Percentiles rank a stretch among this genome's conserved stretches.
These are phyloP conservation scores for Amanita brunnescens DNA, from an alignment of 768 basidiomycete genomes.

Conservation along the genomic window DNA sequence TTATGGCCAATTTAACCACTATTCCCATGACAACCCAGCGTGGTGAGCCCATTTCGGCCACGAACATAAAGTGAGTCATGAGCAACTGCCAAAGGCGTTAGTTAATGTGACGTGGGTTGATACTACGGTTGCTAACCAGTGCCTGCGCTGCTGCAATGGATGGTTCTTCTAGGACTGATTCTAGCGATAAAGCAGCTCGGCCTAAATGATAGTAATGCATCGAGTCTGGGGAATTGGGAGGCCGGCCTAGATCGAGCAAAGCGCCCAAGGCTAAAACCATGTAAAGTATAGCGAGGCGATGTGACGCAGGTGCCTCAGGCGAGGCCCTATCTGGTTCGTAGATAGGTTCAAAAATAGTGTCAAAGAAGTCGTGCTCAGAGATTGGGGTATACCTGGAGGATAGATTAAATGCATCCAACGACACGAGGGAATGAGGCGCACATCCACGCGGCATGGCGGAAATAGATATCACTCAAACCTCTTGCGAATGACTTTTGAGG, in stretches of 20 bases:
- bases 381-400: constrained; percentile 56
- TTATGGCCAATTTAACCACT: constrained; percentile 60
- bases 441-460: constrained; percentile 66
- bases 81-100: constrained; percentile 35
- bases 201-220: constrained; percentile 53
- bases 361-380: constrained; percentile 46
- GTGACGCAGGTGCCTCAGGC: constrained; percentile 36
- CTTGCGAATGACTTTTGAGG: constrained; percentile 32
- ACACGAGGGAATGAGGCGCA: constrained; percentile 24
- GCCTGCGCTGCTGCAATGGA: constrained; percentile 53
- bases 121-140: constrained; percentile 30
- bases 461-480: constrained; percentile 45
- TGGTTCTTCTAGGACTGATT: constrained; percentile 51
- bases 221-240: constrained; percentile 44
- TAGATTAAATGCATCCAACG: neutral
- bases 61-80: constrained; percentile 47
- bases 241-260: constrained; percentile 50
- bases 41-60: constrained; percentile 44
- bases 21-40: constrained; percentile 68
- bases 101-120: constrained; percentile 6
- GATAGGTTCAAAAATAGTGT: constrained; percentile 41
- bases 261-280: constrained; percentile 59
- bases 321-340: constrained; percentile 34
- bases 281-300: constrained; percentile 51
- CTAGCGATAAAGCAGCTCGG: constrained; percentile 49